Evolutionary conservation across 257 asterid species (phyloP).

Genomic region (Pogostemon cablin): DNA sequence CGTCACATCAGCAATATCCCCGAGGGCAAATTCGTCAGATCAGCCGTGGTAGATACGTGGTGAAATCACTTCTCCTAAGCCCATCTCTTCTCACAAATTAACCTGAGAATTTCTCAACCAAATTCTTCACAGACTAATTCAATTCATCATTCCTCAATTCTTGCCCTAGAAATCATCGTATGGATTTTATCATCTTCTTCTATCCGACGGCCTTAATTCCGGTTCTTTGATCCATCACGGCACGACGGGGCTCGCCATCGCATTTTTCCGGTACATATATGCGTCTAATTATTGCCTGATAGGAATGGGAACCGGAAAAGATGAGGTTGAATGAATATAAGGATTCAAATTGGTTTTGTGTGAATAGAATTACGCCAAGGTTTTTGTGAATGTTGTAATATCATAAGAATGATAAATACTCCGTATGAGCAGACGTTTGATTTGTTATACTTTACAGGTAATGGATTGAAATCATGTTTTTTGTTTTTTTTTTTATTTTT

Average conservation of each 20-base stretch:
- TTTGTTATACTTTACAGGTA: slow-evolving; percentile 39
- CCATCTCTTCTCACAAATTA: slow-evolving; percentile 35
- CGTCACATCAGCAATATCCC: slow-evolving; percentile 32
- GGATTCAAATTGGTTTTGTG: slow-evolving; percentile 26
- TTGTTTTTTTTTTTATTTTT: not conserved
- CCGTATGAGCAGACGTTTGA: slow-evolving; percentile 23
- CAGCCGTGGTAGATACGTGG: slow-evolving; percentile 32
- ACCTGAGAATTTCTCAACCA: slow-evolving; percentile 23
- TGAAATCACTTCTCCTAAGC: slow-evolving; percentile 41
- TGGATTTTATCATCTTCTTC: slow-evolving; percentile 9
- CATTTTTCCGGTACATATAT: slow-evolving; percentile 30
- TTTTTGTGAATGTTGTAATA: slow-evolving; percentile 32
- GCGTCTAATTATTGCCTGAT: slow-evolving; percentile 30
- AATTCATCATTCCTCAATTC: slow-evolving; percentile 28
- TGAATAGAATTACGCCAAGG: slow-evolving; percentile 23
- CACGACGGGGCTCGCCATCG: slow-evolving; percentile 34
- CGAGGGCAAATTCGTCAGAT: slow-evolving; percentile 44
- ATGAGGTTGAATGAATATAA: slow-evolving; percentile 33
- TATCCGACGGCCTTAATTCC: slow-evolving; percentile 36
- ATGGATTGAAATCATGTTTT: slow-evolving; percentile 4
- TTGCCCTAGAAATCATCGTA: slow-evolving; percentile 20
- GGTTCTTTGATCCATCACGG: slow-evolving; percentile 39
- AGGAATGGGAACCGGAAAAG: slow-evolving; percentile 28
- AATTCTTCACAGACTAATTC: slow-evolving; percentile 20
- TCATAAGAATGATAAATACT: slow-evolving; percentile 34